A percentile compares a stretch with the other conserved stretches of the same genome.
Evolutionary conservation across 441 rosid genomes (phyloP).

Genomic region (Sinapis alba): DNA sequence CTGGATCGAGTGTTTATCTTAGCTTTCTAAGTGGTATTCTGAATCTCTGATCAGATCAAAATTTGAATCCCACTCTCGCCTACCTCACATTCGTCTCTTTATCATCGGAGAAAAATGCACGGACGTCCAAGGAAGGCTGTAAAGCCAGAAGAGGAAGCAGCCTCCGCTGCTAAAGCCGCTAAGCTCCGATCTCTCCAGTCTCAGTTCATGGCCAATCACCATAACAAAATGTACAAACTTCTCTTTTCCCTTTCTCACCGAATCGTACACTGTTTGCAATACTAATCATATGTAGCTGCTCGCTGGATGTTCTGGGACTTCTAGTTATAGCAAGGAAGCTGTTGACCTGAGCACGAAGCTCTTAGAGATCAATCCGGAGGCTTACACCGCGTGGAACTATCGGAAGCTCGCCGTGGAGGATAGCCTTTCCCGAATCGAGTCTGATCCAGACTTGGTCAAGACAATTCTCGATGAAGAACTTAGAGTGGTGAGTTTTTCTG

Average conservation of each 20-base stretch:
- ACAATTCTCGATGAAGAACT: slow-evolving; percentile 75
- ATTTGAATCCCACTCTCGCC: background rate
- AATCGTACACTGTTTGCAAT: background rate
- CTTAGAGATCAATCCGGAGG: slow-evolving; percentile 80
- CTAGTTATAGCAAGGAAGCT: slow-evolving; percentile 83
- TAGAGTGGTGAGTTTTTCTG: slow-evolving; percentile 50
- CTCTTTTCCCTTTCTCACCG: background rate
- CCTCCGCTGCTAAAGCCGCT: slow-evolving; percentile 67
- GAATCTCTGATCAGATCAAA: slow-evolving; percentile 4
- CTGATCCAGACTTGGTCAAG: slow-evolving; percentile 51
- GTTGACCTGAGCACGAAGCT: slow-evolving; percentile 77
- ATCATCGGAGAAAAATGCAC: too few species aligned
- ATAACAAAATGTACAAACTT: slow-evolving; percentile 51
- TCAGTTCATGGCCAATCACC: slow-evolving; percentile 65
- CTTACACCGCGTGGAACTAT: slow-evolving; percentile 91
- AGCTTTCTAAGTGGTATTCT: background rate
- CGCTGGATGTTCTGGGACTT: background rate
- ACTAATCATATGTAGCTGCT: background rate
- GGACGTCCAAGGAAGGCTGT: slow-evolving; percentile 73
- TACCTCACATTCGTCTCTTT: too few species aligned
- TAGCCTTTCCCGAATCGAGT: slow-evolving; percentile 40
- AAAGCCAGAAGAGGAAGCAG: slow-evolving; percentile 68
- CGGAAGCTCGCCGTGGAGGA: slow-evolving; percentile 68
- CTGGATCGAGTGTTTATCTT: background rate
- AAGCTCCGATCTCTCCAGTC: slow-evolving; percentile 72